Conservation (phyloP, 2,329 filamentous ascomycete genomes). For the Claviceps cyperi region DNA sequence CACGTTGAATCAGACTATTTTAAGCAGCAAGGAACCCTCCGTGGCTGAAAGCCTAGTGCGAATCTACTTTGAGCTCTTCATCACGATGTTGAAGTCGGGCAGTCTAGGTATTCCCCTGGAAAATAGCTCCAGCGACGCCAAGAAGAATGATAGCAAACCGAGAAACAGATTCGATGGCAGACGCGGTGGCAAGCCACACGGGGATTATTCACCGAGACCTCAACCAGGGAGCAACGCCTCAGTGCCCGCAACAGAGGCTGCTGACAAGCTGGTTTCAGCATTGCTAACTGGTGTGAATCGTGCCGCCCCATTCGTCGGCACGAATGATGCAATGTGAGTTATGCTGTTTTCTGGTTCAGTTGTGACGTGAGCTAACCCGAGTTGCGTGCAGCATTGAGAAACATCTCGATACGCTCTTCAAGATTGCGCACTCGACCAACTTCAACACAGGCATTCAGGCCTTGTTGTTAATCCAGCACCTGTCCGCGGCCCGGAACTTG, state of each 20-base stretch:
- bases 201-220: neutral
- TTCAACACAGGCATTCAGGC: conserved; percentile 98
- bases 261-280: conserved; percentile 84
- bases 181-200: conserved; percentile 10
- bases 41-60: conserved; percentile 69
- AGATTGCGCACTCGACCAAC: conserved; percentile 92
- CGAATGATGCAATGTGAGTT: conserved; percentile 58
- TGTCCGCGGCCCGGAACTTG: conserved; percentile 66
- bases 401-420: conserved; percentile 88
- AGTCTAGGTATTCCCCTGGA: conserved; percentile 23
- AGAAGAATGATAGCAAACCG: conserved; percentile 9
- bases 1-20: conserved; percentile 89
- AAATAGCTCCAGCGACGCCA: conserved; percentile 27
- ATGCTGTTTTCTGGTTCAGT: neutral
- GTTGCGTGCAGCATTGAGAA: conserved; percentile 52
- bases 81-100: conserved; percentile 57
- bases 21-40: conserved; percentile 69
- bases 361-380: conserved; percentile 7
- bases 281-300: conserved; percentile 91
- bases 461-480: conserved; percentile 84
- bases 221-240: conserved; percentile 10
- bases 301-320: conserved; percentile 80
- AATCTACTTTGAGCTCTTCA: conserved; percentile 86
- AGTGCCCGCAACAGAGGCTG: conserved; percentile 49
- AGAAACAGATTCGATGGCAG: conserved; percentile 12